A percentile compares a stretch with the other conserved stretches of the same genome.
phyloP scores from a whole-genome alignment of 495 filamentous ascomycete genomes.

The Apiosordaria backusii region DNA sequence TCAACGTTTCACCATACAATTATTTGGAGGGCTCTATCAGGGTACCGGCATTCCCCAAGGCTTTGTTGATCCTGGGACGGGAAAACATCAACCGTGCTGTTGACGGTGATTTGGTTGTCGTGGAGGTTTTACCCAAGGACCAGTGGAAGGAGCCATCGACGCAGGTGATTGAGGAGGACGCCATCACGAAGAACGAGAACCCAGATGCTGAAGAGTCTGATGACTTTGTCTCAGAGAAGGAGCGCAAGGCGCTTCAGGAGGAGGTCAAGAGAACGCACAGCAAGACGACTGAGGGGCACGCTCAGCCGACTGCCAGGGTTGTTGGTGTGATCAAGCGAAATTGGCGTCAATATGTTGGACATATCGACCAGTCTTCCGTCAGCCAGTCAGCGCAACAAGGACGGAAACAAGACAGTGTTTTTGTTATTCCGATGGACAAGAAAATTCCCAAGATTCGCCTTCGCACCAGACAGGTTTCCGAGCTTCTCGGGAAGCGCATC shows the following conservation, averaged over 20 bases:
- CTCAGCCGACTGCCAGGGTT: slow-evolving; percentile 88
- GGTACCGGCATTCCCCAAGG: slow-evolving; percentile 83
- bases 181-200: slow-evolving; percentile 88
- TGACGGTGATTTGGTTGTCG: slow-evolving; percentile 84
- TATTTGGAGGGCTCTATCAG: slow-evolving; percentile 90
- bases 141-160: slow-evolving; percentile 96
- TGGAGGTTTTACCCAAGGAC: slow-evolving; percentile 86
- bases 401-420: slow-evolving; percentile 83
- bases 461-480: slow-evolving; percentile 81
- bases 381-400: slow-evolving; percentile 65
- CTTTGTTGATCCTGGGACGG: slow-evolving; percentile 83
- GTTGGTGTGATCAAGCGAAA: slow-evolving; percentile 92
- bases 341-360: slow-evolving; percentile 96
- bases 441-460: slow-evolving; percentile 92
- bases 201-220: slow-evolving; percentile 72
- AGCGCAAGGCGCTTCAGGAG: slow-evolving; percentile 80
- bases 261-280: slow-evolving; percentile 84
- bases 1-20: slow-evolving; percentile 96
- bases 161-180: slow-evolving; percentile 93
- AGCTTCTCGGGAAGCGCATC: slow-evolving; percentile 85
- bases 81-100: slow-evolving; percentile 96
- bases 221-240: slow-evolving; percentile 75
- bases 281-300: slow-evolving; percentile 68
- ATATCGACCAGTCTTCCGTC: slow-evolving; percentile 83
- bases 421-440: slow-evolving; percentile 96